Base-by-base conservation (phyloP, 257 asterid genomes). In the Agastache rugosa region DNA sequence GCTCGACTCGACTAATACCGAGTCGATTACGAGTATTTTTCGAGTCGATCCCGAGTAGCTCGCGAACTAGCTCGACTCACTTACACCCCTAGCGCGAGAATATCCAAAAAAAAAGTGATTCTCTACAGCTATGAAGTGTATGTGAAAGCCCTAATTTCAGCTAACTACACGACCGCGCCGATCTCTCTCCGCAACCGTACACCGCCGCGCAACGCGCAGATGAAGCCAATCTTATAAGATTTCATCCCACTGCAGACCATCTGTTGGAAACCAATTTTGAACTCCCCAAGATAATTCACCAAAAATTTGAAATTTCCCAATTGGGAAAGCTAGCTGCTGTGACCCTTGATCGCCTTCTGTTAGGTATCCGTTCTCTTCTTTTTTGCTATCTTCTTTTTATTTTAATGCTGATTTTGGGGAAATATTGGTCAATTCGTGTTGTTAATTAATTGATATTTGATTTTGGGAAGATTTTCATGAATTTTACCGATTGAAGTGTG, bases 301-400 rank as follows among this genome's bases (percentile, higher is more conserved):
- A 45, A 44, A 47, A 4, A 0, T 29, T 47, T n/a, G n/a, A n/a
- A n/a, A n/a, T n/a, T n/a, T n/a, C n/a, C n/a, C n/a, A n/a, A n/a
- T n/a, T n/a, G n/a, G n/a, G n/a, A n/a, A n/a, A n/a, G n/a, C n/a
- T n/a, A n/a, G n/a, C n/a, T n/a, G n/a, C n/a, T n/a, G n/a, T 15
- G 39, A 7, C 25, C 39, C 37, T 63, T 8, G 34, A 44, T 31
- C 58, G 59, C 54, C 47, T 62, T 60, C 59, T 47, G 48, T 35
- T 63, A 69, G 81, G 73, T 77, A 29, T 27, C 22, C 63, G 34
- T 25, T 37, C 65, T 70, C 19, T 47, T 62, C 17, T 12, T 77
- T 19, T 42, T 42, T 41, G 29, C 50, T 16, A 61, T 29, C 34
- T 45, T 20, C 39, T 1, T 44, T 12, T 8, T 71, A 9, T 16